Conservation (phyloP, 768 basidiomycete species). For the Filobasidium wieringae region DNA sequence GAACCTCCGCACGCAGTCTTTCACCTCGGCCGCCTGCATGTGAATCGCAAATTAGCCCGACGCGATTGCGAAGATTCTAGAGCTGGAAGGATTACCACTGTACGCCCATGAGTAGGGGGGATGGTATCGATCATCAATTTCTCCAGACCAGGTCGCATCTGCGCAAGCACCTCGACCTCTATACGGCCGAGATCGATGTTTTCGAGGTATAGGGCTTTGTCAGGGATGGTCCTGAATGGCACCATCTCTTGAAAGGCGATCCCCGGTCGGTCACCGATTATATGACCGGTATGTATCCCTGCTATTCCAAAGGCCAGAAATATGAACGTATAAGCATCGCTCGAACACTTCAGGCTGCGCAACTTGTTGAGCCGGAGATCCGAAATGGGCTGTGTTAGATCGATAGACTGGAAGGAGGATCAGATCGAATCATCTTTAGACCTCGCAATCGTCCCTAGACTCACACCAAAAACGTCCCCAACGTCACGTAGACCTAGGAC, state of each 20-base stretch:
- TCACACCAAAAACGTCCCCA: not conserved
- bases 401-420: too few species aligned
- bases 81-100: not conserved
- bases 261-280: too few species aligned
- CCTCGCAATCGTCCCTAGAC: not conserved
- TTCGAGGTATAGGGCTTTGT: slow-evolving; percentile 9
- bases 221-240: slow-evolving; percentile 3
- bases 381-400: too few species aligned
- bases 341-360: too few species aligned
- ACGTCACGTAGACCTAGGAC: slow-evolving; percentile 11
- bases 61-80: not conserved
- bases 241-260: not conserved
- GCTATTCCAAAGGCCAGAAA: too few species aligned
- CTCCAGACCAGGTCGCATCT: not conserved
- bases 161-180: slow-evolving; percentile 2
- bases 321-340: too few species aligned
- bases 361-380: too few species aligned
- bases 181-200: not conserved
- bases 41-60: not conserved
- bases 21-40: too few species aligned
- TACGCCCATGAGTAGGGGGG: not conserved
- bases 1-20: not conserved
- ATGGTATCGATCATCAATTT: slow-evolving; percentile 9
- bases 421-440: not conserved
- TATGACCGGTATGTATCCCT: too few species aligned